These are phyloP conservation scores for Zopfia rhizophila DNA, from an alignment of 2,329 filamentous ascomycete species.

Conservation along the genomic window DNA sequence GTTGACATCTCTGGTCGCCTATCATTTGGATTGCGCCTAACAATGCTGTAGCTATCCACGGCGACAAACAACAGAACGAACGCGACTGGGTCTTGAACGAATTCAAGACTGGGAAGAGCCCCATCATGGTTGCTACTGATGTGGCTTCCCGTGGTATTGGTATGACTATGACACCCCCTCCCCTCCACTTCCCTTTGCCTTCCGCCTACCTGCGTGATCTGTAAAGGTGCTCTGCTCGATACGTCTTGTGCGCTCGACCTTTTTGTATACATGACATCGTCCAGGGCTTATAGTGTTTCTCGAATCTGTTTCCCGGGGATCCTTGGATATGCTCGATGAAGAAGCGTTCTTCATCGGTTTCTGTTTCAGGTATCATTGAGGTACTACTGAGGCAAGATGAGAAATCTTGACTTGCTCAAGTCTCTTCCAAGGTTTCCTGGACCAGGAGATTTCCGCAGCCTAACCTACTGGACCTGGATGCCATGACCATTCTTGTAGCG, in stretches of 20 bases:
- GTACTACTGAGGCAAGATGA: slow-evolving; percentile 78
- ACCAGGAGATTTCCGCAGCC: slow-evolving; percentile 69
- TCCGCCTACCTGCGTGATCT: slow-evolving; percentile 68
- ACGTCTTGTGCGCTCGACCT: slow-evolving; percentile 79
- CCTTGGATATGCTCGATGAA: slow-evolving; percentile 86
- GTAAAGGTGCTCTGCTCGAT: slow-evolving; percentile 87
- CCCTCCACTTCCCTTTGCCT: slow-evolving; percentile 51
- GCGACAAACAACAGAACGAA: slow-evolving; percentile 99
- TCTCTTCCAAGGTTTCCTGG: slow-evolving; percentile 73
- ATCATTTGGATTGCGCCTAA: slow-evolving; percentile 51
- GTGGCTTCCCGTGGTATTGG: slow-evolving; percentile 99
- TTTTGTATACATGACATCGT: slow-evolving; percentile 88
- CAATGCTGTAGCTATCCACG: slow-evolving; percentile 80
- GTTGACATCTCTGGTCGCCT: too few relatives aligned
- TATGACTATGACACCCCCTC: slow-evolving; percentile 80
- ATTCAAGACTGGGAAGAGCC: slow-evolving; percentile 99
- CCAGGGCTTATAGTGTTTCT: slow-evolving; percentile 85
- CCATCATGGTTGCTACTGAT: slow-evolving; percentile 99
- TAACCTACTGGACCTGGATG: slow-evolving; percentile 56
- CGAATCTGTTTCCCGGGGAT: slow-evolving; percentile 82
- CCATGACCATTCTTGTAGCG: slow-evolving; percentile 58
- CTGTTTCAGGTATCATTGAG: slow-evolving; percentile 75
- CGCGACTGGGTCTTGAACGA: slow-evolving; percentile 99
- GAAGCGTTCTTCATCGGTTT: slow-evolving; percentile 76
- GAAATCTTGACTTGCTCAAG: slow-evolving; percentile 84